Evolutionary conservation across 441 rosid species (phyloP), one percentile per base, ranked within the genome.

Genomic region (Eruca vesicaria): DNA sequence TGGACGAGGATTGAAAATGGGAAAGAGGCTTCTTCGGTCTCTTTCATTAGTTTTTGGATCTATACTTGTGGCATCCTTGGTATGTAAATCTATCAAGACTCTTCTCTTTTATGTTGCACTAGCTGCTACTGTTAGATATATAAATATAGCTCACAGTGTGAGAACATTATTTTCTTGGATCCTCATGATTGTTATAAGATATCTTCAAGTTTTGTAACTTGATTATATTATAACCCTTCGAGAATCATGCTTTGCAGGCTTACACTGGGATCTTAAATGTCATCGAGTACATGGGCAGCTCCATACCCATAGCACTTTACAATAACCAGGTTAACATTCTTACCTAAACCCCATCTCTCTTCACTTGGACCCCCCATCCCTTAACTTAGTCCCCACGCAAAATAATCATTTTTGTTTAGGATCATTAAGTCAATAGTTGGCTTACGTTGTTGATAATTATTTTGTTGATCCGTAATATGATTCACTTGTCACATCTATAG

Each of bases 1-100:
- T 28, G 93, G 93, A 20, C 83, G 90, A 31, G 88, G 86, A 43
- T 28, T 93, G 72, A 82, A 87, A 67, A 88, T 91, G 92, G 97
- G 97, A 81, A 93, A 93, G 79, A 83, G 98, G 50, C 77, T 93
- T 83, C 92, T 96, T 67, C 94, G 98, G 26, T 87, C 98, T 74
- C 97, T 96, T 68, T 92, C 89, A 7, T 68, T 96, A 85, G 97
- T 86, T 73, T 91, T 93, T 74, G 93, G 98, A 53, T 84, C 89
- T 73, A 85, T 96, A 60, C 93, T 95, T 23, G 66, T 90, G 74
- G 83, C 92, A 70, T 96, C 98, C 71, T 84, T 96, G 97, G 99
- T 93, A 93, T 53, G 84, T 55, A 61, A n/a, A 50, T 36, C 76
- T 48, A 26, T 66, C 50, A 43, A 23, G 19, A 69, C 53, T 69